phyloP scores from a whole-genome alignment of 768 basidiomycete genomes.

The Trametes gibbosa region DNA sequence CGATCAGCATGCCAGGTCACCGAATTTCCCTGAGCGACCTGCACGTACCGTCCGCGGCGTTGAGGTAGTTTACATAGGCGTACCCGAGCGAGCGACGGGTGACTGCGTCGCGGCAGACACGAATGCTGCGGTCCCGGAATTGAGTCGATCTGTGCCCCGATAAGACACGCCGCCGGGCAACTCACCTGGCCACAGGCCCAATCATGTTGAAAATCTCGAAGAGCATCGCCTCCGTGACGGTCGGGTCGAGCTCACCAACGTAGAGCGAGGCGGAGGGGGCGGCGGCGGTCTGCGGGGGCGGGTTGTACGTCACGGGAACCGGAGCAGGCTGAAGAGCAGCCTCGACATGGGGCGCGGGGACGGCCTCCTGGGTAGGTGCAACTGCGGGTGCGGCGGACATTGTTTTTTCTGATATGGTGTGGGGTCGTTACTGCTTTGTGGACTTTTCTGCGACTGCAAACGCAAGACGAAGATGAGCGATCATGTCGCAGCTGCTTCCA shows the following conservation, averaged over 20 bases:
- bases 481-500: conserved; percentile 17
- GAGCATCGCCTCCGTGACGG: conserved; percentile 98
- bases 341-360: conserved; percentile 39
- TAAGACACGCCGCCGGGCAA: background rate
- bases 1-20: conserved; percentile 6
- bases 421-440: conserved; percentile 93
- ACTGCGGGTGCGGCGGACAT: conserved; percentile 38
- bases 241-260: conserved; percentile 97
- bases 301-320: conserved; percentile 53
- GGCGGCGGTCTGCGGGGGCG: conserved; percentile 49
- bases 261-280: conserved; percentile 93
- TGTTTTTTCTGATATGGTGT: conserved; percentile 34
- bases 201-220: conserved; percentile 99
- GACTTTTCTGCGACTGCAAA: conserved; percentile 68
- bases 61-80: conserved; percentile 99
- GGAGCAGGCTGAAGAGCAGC: conserved; percentile 46
- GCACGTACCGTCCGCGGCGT: conserved; percentile 79
- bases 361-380: conserved; percentile 31
- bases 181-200: conserved; percentile 94
- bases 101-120: conserved; percentile 99
- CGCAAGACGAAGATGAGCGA: conserved; percentile 12
- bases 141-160: conserved; percentile 5
- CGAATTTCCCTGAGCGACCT: conserved; percentile 15
- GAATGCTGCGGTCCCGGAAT: conserved; percentile 61
- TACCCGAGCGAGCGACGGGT: conserved; percentile 99